Evolutionary conservation across 2,329 filamentous ascomycete genomes (phyloP).

Genomic region (Ascochyta fabae): DNA sequence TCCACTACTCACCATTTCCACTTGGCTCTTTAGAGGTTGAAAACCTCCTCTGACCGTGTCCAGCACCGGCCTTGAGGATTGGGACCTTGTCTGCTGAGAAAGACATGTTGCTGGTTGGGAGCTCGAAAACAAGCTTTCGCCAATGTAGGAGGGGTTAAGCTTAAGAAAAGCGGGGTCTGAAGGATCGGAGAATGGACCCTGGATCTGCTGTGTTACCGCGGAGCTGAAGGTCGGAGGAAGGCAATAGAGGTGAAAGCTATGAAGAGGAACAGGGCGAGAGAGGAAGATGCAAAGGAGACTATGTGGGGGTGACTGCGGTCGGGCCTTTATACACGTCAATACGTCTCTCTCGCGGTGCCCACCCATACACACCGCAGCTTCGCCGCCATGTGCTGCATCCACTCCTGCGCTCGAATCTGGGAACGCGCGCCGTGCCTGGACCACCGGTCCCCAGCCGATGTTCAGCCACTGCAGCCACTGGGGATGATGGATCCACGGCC

Average conservation of each 20-base stretch:
- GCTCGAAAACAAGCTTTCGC: constrained; percentile 17
- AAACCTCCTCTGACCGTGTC: constrained; percentile 39
- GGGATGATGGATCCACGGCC: not conserved
- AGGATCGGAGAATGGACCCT: not conserved
- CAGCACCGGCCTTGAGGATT: constrained; percentile 38
- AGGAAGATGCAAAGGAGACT: not conserved
- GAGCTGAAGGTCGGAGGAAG: not conserved
- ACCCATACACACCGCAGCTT: constrained; percentile 16
- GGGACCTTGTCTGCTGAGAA: constrained; percentile 46
- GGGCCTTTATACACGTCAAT: constrained; percentile 15
- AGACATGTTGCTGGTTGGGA: constrained; percentile 31
- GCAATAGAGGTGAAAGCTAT: not conserved
- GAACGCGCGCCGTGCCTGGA: not conserved
- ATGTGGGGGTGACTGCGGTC: constrained; percentile 5
- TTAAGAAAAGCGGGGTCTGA: constrained; percentile 11
- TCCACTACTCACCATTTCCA: constrained; percentile 43
- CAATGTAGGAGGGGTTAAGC: constrained; percentile 4
- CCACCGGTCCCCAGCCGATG: constrained; percentile 5
- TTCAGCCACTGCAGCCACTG: constrained; percentile 1
- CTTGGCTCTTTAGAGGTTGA: constrained; percentile 45
- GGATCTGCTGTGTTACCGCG: constrained; percentile 6
- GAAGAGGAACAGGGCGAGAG: not conserved
- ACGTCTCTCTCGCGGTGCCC: not conserved
- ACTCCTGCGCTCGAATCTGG: not conserved
- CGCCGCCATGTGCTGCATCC: constrained; percentile 8